Conservation (phyloP, 1,284 basidiomycete species). For the Phaffia rhodozyma region DNA sequence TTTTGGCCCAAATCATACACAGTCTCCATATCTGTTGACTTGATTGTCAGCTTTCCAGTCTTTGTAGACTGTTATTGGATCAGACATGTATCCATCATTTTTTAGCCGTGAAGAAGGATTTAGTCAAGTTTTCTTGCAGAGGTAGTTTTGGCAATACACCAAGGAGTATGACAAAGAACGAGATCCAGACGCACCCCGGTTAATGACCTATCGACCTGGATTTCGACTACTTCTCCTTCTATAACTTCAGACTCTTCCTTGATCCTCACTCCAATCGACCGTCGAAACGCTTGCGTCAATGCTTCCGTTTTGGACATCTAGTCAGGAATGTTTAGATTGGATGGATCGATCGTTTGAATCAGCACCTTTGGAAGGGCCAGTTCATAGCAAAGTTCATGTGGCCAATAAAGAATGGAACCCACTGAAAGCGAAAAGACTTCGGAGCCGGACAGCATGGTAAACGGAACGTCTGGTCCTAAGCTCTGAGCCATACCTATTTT, state of each 20-base stretch:
- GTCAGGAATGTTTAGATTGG: too few relatives aligned
- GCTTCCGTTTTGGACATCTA: conserved; percentile 97
- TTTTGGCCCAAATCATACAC: conserved; percentile 97
- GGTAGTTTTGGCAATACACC: neutral
- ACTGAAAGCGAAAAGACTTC: conserved; percentile 88
- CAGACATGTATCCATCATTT: neutral
- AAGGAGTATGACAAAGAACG: neutral
- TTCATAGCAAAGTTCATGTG: neutral
- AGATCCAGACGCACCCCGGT: conserved; percentile 62
- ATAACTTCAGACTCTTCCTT: conserved; percentile 97
- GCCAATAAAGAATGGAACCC: conserved; percentile 13
- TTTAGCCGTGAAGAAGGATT: neutral
- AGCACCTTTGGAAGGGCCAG: neutral
- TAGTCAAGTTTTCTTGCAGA: neutral
- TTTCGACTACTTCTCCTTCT: conserved; percentile 96
- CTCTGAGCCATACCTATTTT: conserved; percentile 90
- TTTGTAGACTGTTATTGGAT: conserved; percentile 66
- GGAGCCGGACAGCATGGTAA: conserved; percentile 91
- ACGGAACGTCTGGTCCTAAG: conserved; percentile 84
- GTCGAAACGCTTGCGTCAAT: conserved; percentile 86
- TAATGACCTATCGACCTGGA: conserved; percentile 92
- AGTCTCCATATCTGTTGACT: conserved; percentile 99
- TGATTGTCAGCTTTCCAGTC: conserved; percentile 93
- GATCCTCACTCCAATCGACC: conserved; percentile 92
- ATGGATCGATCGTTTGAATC: neutral